Base-by-base conservation (phyloP, 2,329 filamentous ascomycete species). In the Samsoniella hepiali region DNA sequence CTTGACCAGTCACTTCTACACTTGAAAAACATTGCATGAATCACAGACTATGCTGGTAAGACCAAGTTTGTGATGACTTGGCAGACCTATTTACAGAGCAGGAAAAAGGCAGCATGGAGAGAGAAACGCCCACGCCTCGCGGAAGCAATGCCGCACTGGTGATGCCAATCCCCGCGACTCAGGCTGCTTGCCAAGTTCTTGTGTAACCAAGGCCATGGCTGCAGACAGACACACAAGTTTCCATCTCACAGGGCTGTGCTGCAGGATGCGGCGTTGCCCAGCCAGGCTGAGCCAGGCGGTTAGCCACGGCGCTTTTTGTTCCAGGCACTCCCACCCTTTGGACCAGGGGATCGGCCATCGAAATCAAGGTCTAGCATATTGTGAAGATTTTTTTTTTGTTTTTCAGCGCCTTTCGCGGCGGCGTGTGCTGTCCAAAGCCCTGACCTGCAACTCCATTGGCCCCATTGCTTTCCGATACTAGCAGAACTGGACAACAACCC, bases 71-170 rank as follows among this genome's bases (percentile, higher is more conserved):
- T 50, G 29, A 27, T 17, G 32, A 22, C 53, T 42, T 56, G 53
- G 8, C 9, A 51, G 49, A 51, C 49, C 31, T 51, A 22, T 22
- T 22, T 22, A 22, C 22, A 22, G 22, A 22, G 27, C 54, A 44
- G 27, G n/a, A 3, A 31, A 49, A 32, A 11, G 34, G 11, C 34
- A 38, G 9, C 34, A 38, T 10, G 5, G 34, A 9, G 34, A 34
- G 34, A 34, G 34, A 6, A 34, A 34, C 34, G 15, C 9, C 27
- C 15, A 44, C 27, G 17, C 22, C 51, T 40, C 31, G 40, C 55
- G 55, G 55, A 57, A 57, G 15, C n/a, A 36, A 36, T 27, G 38
- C 40, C 55, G 55, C 55, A 45, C 55, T 29, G 29, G 55, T 57
- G 55, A 34, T 9, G 17, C 29, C 49, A 36, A 38, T 8, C 34